A percentile compares a stretch with the other conserved stretches of the same genome.
Evolutionary conservation across 2,329 filamentous ascomycete species (phyloP).

Genomic region (Microdochium trichocladiopsis): DNA sequence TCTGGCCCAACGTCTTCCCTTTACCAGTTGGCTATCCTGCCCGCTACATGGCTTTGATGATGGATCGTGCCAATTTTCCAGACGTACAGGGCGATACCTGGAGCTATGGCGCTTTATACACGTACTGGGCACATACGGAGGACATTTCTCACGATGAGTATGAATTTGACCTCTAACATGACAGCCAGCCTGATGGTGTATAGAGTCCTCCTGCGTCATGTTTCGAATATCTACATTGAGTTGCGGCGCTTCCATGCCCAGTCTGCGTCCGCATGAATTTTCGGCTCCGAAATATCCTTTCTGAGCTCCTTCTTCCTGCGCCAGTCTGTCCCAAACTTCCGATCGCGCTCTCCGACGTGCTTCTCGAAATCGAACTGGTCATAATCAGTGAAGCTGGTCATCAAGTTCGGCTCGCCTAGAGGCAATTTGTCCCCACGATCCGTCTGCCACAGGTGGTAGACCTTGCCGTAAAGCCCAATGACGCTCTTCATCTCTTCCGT

Average conservation of each 20-base stretch:
- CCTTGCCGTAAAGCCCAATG: constrained; percentile 71
- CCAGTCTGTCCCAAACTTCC: constrained; percentile 36
- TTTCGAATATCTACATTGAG: constrained; percentile 9
- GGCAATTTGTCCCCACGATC: constrained; percentile 60
- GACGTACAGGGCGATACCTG: constrained; percentile 1
- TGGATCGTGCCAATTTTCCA: constrained; percentile 2
- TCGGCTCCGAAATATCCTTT: constrained; percentile 29
- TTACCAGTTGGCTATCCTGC: constrained; percentile 1
- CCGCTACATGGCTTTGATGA: constrained; percentile 1
- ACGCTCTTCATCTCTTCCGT: constrained; percentile 75
- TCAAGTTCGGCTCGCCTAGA: constrained; percentile 43
- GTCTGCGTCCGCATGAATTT: constrained; percentile 28
- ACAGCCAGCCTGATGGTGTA: no score
- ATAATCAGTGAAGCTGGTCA: constrained; percentile 44
- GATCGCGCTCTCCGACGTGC: constrained; percentile 35
- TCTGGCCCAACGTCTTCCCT: constrained; percentile 1
- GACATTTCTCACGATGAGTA: not conserved
- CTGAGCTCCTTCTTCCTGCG: constrained; percentile 35
- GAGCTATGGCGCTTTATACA: constrained; percentile 1
- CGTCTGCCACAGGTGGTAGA: constrained; percentile 81
- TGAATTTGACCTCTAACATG: not conserved
- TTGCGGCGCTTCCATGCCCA: constrained; percentile 16
- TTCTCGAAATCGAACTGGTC: constrained; percentile 40
- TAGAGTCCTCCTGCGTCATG: no score
- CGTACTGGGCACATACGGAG: constrained; percentile 1